These are phyloP conservation scores for Claviceps africana DNA, from an alignment of 2,329 filamentous ascomycete species.

Conservation along the genomic window DNA sequence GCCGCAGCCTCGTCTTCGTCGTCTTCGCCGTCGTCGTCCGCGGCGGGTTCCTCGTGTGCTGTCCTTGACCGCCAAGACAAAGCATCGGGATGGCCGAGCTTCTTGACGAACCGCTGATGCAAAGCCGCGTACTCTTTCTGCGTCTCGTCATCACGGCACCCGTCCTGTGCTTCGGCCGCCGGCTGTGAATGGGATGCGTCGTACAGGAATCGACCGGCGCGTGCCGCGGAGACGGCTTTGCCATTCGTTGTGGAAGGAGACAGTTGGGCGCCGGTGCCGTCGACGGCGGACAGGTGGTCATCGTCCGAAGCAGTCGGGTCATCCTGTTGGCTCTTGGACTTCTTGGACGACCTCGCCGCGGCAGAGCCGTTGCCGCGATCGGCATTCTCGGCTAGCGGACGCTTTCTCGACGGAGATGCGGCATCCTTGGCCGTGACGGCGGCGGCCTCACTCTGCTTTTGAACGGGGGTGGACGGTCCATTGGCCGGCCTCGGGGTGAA, in stretches of 20 bases:
- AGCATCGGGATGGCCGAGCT: conserved; percentile 75
- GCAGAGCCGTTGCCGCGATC: conserved; percentile 29
- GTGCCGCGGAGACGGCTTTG: conserved; percentile 13
- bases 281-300: conserved; percentile 18
- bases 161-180: conserved; percentile 22
- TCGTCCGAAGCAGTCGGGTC: conserved; percentile 19
- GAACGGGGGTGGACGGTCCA: conserved; percentile 24
- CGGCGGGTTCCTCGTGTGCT: conserved; percentile 38
- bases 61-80: conserved; percentile 50
- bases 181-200: conserved; percentile 27
- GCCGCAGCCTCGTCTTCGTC: conserved; percentile 36
- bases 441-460: conserved; percentile 18
- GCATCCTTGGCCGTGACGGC: conserved; percentile 15
- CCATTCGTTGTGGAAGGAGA: background rate
- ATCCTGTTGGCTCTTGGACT: conserved; percentile 22
- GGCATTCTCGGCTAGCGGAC: conserved; percentile 34
- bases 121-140: conserved; percentile 52
- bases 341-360: conserved; percentile 28
- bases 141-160: conserved; percentile 35
- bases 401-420: conserved; percentile 29
- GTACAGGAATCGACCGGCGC: conserved; percentile 41
- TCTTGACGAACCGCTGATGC: conserved; percentile 78
- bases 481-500: conserved; percentile 52
- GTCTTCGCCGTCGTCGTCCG: conserved; percentile 39
- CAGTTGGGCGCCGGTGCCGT: background rate